A percentile compares a stretch with the other conserved stretches of the same genome.
These are phyloP conservation scores for Geosmithia putterillii DNA, from an alignment of 2,329 filamentous ascomycete species.

Conservation along the genomic window DNA sequence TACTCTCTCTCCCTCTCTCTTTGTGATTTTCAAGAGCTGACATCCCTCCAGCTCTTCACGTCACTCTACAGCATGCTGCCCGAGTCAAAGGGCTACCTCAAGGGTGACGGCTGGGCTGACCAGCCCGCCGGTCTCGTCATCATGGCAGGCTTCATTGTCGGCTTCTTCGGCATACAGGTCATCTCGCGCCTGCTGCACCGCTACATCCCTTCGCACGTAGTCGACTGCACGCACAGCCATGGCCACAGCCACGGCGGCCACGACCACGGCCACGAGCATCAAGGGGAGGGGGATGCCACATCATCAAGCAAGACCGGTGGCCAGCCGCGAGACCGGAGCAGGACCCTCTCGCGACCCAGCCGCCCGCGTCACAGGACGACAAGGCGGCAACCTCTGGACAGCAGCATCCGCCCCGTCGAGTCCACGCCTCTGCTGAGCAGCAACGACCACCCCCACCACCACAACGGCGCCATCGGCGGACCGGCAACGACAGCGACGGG, in stretches of 20 bases:
- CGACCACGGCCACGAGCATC: conserved; percentile 2
- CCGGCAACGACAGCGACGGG: no score
- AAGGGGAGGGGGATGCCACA: not conserved
- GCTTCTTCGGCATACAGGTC: conserved; percentile 64
- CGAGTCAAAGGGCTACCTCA: conserved; percentile 67
- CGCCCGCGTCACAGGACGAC: conserved; percentile 17
- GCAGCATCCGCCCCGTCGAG: conserved; percentile 21
- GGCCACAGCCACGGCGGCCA: conserved; percentile 17
- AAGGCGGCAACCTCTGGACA: conserved; percentile 11
- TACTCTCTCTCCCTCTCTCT: not conserved
- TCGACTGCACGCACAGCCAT: conserved; percentile 69
- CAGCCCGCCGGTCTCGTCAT: conserved; percentile 56
- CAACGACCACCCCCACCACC: not conserved
- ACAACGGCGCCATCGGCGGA: no score
- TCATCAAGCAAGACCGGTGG: not conserved
- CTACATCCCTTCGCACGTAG: conserved; percentile 65
- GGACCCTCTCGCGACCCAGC: conserved; percentile 16
- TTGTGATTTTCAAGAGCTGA: not conserved
- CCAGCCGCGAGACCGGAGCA: conserved; percentile 12
- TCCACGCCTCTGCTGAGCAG: conserved; percentile 34
- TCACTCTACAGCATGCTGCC: conserved; percentile 89
- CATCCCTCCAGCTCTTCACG: conserved; percentile 61
- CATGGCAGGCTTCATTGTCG: conserved; percentile 56
- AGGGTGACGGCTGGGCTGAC: conserved; percentile 53
- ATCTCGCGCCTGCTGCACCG: conserved; percentile 61